Percentiles rank a stretch among this genome's conserved stretches.
phyloP scores from a whole-genome alignment of 169 alveolate species.

The Plasmodium chabaudi region DNA sequence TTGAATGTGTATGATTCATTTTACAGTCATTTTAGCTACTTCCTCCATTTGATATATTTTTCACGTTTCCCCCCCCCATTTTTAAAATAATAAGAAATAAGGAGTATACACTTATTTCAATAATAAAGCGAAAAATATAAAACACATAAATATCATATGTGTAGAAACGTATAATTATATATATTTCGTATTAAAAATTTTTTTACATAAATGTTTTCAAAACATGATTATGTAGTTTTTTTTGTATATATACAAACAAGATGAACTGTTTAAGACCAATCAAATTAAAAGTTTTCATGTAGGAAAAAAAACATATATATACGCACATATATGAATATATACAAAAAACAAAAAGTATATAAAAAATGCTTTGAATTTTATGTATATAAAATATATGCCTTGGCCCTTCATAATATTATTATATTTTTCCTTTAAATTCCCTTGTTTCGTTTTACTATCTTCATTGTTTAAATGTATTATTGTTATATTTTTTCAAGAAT shows the following conservation, averaged over 20 bases:
- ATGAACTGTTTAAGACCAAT: slow-evolving; percentile 55
- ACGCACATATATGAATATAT: slow-evolving; percentile 4
- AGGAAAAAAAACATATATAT: slow-evolving; percentile 8
- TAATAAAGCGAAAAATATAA: too few species aligned
- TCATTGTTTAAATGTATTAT: background rate
- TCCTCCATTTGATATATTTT: too few species aligned
- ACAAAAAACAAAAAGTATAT: background rate
- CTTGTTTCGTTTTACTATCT: background rate
- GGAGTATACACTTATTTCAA: too few species aligned
- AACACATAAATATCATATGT: too few species aligned
- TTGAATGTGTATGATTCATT: too few species aligned
- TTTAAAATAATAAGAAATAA: too few species aligned
- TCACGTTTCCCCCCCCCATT: too few species aligned
- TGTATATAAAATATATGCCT: slow-evolving; percentile 4
- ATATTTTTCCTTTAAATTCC: background rate
- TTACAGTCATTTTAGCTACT: too few species aligned
- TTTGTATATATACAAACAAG: slow-evolving; percentile 36
- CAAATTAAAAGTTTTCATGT: slow-evolving; percentile 70
- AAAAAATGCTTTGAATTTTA: slow-evolving; percentile 1
- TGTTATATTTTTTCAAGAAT: background rate
- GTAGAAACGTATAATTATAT: too few species aligned
- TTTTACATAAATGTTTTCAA: background rate
- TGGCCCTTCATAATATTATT: background rate
- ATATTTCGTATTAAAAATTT: too few species aligned
- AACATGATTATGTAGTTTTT: background rate